These are phyloP conservation scores for Rhinocladiella similis DNA, from an alignment of 2,329 filamentous ascomycete genomes.

Conservation along the genomic window DNA sequence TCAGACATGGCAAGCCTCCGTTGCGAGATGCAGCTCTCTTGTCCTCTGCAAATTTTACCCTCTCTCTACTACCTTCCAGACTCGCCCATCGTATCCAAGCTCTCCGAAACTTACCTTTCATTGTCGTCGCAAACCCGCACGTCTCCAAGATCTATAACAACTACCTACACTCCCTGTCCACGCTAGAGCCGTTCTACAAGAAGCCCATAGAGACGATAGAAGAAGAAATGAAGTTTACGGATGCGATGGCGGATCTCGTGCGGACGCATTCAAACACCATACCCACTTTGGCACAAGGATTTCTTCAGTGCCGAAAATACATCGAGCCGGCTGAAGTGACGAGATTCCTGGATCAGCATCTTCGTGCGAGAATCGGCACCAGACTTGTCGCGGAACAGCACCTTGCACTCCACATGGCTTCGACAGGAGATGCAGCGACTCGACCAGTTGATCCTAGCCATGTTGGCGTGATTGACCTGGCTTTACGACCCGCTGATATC, in stretches of 20 bases:
- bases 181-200: constrained; percentile 80
- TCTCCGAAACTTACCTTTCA: constrained; percentile 89
- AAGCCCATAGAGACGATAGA: constrained; percentile 72
- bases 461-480: constrained; percentile 94
- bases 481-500: constrained; percentile 75
- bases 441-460: constrained; percentile 57
- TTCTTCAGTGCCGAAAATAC: constrained; percentile 90
- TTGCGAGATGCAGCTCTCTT: constrained; percentile 78
- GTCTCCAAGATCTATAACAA: constrained; percentile 94
- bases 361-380: constrained; percentile 91
- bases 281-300: constrained; percentile 84
- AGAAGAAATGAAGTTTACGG: constrained; percentile 87
- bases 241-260: constrained; percentile 92
- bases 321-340: constrained; percentile 83
- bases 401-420: constrained; percentile 79
- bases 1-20: constrained; percentile 82
- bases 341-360: constrained; percentile 85
- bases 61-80: constrained; percentile 85
- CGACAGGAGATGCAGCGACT: constrained; percentile 67
- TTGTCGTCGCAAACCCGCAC: constrained; percentile 96
- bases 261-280: constrained; percentile 94
- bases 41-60: constrained; percentile 91
- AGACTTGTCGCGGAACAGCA: constrained; percentile 94
- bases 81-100: constrained; percentile 93
- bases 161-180: constrained; percentile 90